These are phyloP conservation scores for Cenchrus fungigraminus DNA, from an alignment of 176 grass and related monocot species.

Conservation along the genomic window DNA sequence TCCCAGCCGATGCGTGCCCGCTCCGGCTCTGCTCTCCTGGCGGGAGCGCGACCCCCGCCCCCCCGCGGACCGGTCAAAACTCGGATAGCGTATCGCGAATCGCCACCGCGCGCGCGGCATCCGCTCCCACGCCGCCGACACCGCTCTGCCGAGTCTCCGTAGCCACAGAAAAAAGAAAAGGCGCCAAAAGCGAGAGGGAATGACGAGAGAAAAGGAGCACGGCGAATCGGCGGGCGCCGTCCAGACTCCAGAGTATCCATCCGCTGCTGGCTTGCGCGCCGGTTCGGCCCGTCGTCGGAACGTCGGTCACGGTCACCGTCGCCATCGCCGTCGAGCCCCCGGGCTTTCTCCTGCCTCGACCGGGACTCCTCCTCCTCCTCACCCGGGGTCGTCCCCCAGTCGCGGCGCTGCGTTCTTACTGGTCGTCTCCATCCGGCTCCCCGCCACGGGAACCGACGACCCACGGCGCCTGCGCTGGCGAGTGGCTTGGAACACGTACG, in stretches of 20 bases:
- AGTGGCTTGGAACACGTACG: not conserved
- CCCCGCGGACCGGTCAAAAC: not conserved
- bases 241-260: not conserved
- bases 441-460: not conserved
- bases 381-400: not conserved
- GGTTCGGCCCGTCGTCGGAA: not conserved
- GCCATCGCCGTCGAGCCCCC: not conserved
- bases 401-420: constrained; percentile 25
- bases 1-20: not conserved
- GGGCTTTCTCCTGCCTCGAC: not conserved
- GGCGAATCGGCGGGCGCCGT: not conserved
- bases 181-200: not conserved
- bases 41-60: no score
- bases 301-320: constrained; percentile 18
- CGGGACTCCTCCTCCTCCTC: not conserved
- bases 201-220: no score
- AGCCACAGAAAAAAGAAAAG: not conserved
- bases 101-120: not conserved
- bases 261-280: not conserved
- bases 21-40: not conserved
- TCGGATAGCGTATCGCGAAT: not conserved
- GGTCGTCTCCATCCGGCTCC: constrained; percentile 15
- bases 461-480: not conserved
- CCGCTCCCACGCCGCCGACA: constrained; percentile 28
- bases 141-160: not conserved